phyloP scores from a whole-genome alignment of 768 basidiomycete species.

The Guyanaporus albipodus region DNA sequence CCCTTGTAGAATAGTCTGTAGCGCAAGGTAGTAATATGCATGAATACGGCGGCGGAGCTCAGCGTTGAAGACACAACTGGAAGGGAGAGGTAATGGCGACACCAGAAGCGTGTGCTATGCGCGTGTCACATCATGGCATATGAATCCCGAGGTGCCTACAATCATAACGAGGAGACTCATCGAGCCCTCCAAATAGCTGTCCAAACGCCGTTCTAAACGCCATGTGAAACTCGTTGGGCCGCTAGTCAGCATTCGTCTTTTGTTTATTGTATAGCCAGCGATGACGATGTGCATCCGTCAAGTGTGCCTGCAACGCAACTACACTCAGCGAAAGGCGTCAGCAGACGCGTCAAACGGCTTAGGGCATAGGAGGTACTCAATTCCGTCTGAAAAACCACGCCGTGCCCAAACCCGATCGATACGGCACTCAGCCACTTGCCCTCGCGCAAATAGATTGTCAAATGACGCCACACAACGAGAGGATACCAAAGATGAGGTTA shows the following conservation, averaged over 20 bases:
- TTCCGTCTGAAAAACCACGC: slow-evolving; percentile 7
- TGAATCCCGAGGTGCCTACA: too few species aligned
- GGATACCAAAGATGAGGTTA: slow-evolving; percentile 44
- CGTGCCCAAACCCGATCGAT: background rate
- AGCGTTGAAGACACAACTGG: slow-evolving; percentile 9
- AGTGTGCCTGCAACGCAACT: slow-evolving; percentile 2
- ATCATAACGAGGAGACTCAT: slow-evolving; percentile 12
- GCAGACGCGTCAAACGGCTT: background rate
- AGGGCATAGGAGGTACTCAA: background rate
- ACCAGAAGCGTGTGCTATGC: slow-evolving; percentile 11
- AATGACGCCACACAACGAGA: slow-evolving; percentile 43
- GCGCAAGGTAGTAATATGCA: slow-evolving; percentile 5
- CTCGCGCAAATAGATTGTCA: slow-evolving; percentile 31
- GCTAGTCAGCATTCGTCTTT: background rate
- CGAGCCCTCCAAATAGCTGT: slow-evolving; percentile 21
- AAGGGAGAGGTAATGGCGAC: slow-evolving; percentile 18
- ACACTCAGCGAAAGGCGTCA: background rate
- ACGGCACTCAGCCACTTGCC: slow-evolving; percentile 21
- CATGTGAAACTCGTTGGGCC: slow-evolving; percentile 12
- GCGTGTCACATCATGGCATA: too few species aligned
- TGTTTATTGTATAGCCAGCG: too few species aligned
- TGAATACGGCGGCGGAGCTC: slow-evolving; percentile 11
- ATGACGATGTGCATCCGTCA: background rate
- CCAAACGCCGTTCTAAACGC: slow-evolving; percentile 24
- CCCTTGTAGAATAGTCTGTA: too few species aligned